Conservation (phyloP, 2,329 filamentous ascomycete species). For the Cladophialophora immunda region DNA sequence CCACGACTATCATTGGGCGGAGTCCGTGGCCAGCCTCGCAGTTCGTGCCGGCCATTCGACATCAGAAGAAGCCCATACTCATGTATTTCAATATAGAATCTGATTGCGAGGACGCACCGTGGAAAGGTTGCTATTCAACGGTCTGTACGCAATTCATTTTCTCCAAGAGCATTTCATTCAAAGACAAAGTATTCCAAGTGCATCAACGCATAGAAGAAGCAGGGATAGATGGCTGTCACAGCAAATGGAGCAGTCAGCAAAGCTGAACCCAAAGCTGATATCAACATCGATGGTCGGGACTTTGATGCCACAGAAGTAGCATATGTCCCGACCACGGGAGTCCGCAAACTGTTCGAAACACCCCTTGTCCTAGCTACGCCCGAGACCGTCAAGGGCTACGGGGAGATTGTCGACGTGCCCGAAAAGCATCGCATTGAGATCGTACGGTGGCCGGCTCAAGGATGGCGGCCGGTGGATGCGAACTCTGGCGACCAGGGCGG, state of each 20-base stretch:
- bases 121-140: not conserved
- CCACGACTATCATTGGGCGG: not conserved
- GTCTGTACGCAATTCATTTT: not conserved
- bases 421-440: constrained; percentile 28
- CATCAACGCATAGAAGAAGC: not conserved
- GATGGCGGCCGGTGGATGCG: constrained; percentile 26
- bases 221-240: constrained; percentile 9
- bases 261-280: not conserved
- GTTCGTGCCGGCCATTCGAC: not conserved
- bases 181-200: not conserved
- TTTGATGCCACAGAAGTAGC: constrained; percentile 27
- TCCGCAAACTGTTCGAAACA: constrained; percentile 23
- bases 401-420: constrained; percentile 25
- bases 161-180: not conserved
- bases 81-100: not conserved
- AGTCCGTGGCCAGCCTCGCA: not conserved
- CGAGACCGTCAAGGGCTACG: constrained; percentile 28
- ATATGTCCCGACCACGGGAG: constrained; percentile 26
- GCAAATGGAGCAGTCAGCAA: constrained; percentile 1
- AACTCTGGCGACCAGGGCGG: constrained; percentile 31
- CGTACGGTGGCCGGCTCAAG: constrained; percentile 28
- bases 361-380: constrained; percentile 22
- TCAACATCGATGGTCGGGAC: not conserved
- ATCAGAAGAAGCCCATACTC: not conserved
- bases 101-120: not conserved